Evolutionary conservation across 2,329 filamentous ascomycete genomes (phyloP).

Genomic region (Arthrinium phaeospermum): DNA sequence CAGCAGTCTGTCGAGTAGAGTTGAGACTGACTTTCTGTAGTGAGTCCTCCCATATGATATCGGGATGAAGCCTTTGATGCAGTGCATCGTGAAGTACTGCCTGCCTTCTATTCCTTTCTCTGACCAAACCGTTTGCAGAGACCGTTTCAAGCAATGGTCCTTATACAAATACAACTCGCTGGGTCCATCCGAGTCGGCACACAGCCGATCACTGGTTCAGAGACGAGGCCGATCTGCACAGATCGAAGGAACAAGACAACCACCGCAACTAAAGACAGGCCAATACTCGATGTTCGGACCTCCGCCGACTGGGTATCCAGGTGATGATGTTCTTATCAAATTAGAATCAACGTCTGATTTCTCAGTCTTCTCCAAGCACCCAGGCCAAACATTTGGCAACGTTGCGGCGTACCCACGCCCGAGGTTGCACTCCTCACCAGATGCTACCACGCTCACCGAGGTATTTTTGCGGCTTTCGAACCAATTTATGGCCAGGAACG

Average conservation of each 20-base stretch:
- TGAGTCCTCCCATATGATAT: not conserved
- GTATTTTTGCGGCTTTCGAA: not conserved
- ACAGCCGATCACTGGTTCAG: not conserved
- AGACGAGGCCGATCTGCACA: not conserved
- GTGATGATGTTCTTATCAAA: not conserved
- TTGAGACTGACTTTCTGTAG: not conserved
- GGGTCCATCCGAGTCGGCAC: not conserved
- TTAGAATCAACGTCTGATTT: not conserved
- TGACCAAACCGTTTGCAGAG: not conserved
- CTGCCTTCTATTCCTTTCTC: not conserved
- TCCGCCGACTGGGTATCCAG: not conserved
- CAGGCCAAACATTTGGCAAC: not conserved
- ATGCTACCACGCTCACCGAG: not conserved
- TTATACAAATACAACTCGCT: constrained; percentile 14
- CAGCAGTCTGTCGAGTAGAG: not conserved
- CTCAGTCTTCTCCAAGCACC: not conserved
- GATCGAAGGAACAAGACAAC: not conserved
- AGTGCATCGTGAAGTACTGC: not conserved
- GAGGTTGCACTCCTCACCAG: not conserved
- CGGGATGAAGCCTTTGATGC: not conserved
- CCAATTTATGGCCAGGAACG: constrained; percentile 4
- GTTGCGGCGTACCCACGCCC: not conserved
- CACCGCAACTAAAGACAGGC: not conserved
- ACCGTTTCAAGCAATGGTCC: constrained; percentile 14
- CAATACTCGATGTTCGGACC: not conserved